These are phyloP conservation scores for Yamadazyma triangularis DNA, from an alignment of 1,139 yeast species.

Conservation along the genomic window DNA sequence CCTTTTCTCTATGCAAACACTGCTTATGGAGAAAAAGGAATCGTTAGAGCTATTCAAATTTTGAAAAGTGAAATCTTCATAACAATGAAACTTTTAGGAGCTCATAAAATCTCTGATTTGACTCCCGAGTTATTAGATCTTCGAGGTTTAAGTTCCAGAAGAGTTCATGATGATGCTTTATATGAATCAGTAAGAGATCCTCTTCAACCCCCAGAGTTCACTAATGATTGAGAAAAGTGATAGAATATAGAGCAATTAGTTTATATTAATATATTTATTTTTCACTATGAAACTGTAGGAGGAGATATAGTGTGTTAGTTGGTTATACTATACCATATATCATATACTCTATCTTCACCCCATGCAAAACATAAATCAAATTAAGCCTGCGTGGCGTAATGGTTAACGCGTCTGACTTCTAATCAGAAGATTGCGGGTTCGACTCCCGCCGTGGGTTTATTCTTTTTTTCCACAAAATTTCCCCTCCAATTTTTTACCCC, in stretches of 20 bases:
- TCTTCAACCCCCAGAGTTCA: background rate
- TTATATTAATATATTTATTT: no score
- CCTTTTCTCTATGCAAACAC: slow-evolving; percentile 46
- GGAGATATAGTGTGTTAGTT: no score
- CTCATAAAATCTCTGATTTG: slow-evolving; percentile 32
- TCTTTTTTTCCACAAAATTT: slow-evolving; percentile 3
- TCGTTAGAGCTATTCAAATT: slow-evolving; percentile 36
- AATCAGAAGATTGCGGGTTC: slow-evolving; percentile 18
- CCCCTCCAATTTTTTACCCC: background rate
- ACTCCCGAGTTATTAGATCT: slow-evolving; percentile 16
- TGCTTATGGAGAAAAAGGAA: slow-evolving; percentile 48
- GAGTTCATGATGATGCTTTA: slow-evolving; percentile 5
- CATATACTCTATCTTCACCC: no score
- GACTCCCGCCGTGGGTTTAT: slow-evolving; percentile 17
- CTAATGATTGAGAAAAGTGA: no score
- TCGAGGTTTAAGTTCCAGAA: slow-evolving; percentile 5
- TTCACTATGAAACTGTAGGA: no score
- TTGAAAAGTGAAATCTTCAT: slow-evolving; percentile 42
- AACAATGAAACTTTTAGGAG: slow-evolving; percentile 46
- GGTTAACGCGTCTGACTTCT: slow-evolving; percentile 18
- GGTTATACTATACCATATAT: no score
- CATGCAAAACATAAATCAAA: no score
- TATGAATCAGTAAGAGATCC: background rate
- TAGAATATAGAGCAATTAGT: no score
- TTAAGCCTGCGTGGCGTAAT: slow-evolving; percentile 19